These are phyloP conservation scores for Paraglomus brasilianum DNA, from an alignment of 192 early-diverging fungal species.

Conservation along the genomic window DNA sequence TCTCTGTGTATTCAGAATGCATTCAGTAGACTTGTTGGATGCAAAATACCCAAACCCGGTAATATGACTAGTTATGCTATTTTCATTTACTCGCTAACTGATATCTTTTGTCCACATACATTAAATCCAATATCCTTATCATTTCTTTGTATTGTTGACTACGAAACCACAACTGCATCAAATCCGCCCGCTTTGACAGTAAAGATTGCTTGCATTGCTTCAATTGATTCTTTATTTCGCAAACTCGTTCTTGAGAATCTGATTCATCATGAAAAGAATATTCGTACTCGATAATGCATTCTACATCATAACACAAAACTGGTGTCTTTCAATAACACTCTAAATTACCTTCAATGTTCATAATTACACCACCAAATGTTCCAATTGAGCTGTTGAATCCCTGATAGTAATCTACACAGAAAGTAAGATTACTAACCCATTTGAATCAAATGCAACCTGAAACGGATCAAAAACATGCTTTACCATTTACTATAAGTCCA, in stretches of 20 bases:
- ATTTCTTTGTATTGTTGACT: constrained; percentile 79
- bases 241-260: constrained; percentile 64
- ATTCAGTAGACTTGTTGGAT: too few relatives aligned
- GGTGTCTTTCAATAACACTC: not conserved
- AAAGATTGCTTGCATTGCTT: constrained; percentile 64
- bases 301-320: not conserved
- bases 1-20: constrained; percentile 43
- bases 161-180: constrained; percentile 70
- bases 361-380: constrained; percentile 74
- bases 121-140: constrained; percentile 67
- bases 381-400: constrained; percentile 82
- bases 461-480: not conserved
- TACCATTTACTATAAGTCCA: constrained; percentile 68
- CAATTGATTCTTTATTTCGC: constrained; percentile 61
- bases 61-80: not conserved
- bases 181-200: constrained; percentile 59
- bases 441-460: not conserved
- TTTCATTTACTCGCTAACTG: too few relatives aligned
- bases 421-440: not conserved
- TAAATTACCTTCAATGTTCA: constrained; percentile 59
- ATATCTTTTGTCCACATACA: constrained; percentile 39
- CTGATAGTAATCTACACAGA: constrained; percentile 67
- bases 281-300: not conserved
- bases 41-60: not conserved
- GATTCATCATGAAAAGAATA: not conserved